Base-by-base conservation (phyloP, 768 basidiomycete species). In the Boletus huronensis region DNA sequence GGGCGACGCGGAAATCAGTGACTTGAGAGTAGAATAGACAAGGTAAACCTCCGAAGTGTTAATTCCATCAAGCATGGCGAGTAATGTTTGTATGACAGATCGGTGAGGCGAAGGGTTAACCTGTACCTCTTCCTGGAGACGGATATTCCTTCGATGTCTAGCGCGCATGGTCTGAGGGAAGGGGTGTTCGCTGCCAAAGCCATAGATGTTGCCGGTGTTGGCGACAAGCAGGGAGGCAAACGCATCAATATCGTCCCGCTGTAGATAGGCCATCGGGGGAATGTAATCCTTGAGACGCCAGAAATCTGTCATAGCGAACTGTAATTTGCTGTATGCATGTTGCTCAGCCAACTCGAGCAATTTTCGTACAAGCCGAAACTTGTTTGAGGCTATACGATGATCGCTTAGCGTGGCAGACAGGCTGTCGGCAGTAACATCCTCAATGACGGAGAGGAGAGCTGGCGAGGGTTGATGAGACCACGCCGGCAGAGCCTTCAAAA, bases 231-330 rank as follows among this genome's bases (percentile, higher is more conserved):
- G 73, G 9, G 79, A 76, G 16, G 85, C 80, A 61, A 93, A 94
- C 1, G 88, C 88, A 48, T 84, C 75, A 17, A 87, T 75, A 63
- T 93, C 90, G 32, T 82, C 83, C 35, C 79, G 78, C 45, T 82
- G 80, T n/a, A 92, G 71, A 28, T 77, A 71, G 1, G 75, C 70
- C 6, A 62, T 58, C 2, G 76, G 50, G 6, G 90, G 90, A 40
- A 94, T 86, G 63, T 80, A 86, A 23, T 84, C 82, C 65, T 92
- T 93, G 64, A 96, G 72, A 36, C 83, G 80, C 93, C 93, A 97
- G 67, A 95, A 93, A 58, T 87, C 84, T 9, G 74, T 74, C 49
- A 73, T 72, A 0, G 81, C 73, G 52, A 89, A 90, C 28, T 75
- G 74, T 7, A 69, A 66, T 50, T 72, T 68, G 14, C 73, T 68